Evolutionary conservation across 257 asterid species (phyloP).

Genomic region (Solanum commersonii): DNA sequence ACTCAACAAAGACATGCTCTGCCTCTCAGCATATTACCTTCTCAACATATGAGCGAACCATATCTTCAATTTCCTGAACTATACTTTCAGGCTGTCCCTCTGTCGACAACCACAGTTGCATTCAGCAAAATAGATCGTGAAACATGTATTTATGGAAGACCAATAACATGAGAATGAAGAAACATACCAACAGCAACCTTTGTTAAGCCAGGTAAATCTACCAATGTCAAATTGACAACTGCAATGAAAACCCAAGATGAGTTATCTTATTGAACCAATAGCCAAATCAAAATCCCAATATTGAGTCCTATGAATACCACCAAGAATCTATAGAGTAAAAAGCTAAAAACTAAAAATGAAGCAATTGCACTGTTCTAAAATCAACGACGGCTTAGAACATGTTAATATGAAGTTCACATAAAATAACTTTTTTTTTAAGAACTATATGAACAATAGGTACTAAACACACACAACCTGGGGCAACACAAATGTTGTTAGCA

Average conservation of each 20-base stretch:
- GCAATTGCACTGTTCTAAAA: neutral
- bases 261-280: neutral
- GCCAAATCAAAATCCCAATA: neutral
- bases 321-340: neutral
- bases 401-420: neutral
- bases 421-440: neutral
- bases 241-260: conserved; percentile 7
- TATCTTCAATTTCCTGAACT: conserved; percentile 33
- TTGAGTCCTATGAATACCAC: neutral
- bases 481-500: neutral
- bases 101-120: neutral
- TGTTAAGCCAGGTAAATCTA: conserved; percentile 42
- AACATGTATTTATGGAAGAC: neutral
- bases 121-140: neutral
- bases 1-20: neutral
- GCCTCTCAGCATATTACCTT: conserved; percentile 18
- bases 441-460: neutral
- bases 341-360: neutral
- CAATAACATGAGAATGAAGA: neutral
- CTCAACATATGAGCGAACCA: conserved; percentile 32
- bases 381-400: neutral
- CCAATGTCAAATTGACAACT: conserved; percentile 38
- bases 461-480: neutral
- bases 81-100: conserved; percentile 38
- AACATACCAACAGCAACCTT: conserved; percentile 41